Evolutionary conservation across 306 rosid species (phyloP).

Genomic region (Citrullus mucosospermus): DNA sequence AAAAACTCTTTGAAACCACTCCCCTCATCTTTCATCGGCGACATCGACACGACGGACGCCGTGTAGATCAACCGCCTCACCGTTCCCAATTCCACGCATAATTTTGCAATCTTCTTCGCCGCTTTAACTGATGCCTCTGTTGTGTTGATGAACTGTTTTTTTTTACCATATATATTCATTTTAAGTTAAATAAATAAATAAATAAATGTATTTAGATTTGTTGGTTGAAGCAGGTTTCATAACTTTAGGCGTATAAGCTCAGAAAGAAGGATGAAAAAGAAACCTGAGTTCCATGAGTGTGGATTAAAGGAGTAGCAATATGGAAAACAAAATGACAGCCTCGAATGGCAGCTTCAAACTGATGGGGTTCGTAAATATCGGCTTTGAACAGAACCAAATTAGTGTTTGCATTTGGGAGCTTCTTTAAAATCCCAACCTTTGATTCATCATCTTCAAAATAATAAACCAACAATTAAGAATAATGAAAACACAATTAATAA

Average conservation of each 20-base stretch:
- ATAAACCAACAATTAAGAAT: neutral
- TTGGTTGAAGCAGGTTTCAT: too few species aligned
- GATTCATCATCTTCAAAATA: conserved; percentile 13
- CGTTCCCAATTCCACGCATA: conserved; percentile 14
- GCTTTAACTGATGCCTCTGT: conserved; percentile 13
- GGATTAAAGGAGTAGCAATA: conserved; percentile 19
- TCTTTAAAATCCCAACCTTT: conserved; percentile 20
- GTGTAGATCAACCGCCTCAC: conserved; percentile 28
- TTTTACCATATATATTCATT: too few species aligned
- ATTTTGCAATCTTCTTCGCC: conserved; percentile 12
- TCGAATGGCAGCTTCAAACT: conserved; percentile 15
- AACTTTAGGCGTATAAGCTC: too few species aligned
- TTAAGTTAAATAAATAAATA: too few species aligned
- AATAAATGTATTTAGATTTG: too few species aligned
- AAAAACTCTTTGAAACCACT: conserved; percentile 18
- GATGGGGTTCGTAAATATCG: conserved; percentile 12
- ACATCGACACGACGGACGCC: conserved; percentile 13
- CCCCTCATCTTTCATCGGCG: conserved; percentile 20
- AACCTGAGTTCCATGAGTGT: conserved; percentile 12
- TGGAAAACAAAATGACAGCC: conserved; percentile 21
- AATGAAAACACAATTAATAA: too few species aligned
- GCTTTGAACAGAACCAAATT: conserved; percentile 23
- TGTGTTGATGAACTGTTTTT: too few species aligned
- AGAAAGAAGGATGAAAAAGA: neutral
- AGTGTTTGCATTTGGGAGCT: conserved; percentile 17